Evolutionary conservation across 768 basidiomycete genomes (phyloP).

Genomic region (Pulveroboletus sp.): DNA sequence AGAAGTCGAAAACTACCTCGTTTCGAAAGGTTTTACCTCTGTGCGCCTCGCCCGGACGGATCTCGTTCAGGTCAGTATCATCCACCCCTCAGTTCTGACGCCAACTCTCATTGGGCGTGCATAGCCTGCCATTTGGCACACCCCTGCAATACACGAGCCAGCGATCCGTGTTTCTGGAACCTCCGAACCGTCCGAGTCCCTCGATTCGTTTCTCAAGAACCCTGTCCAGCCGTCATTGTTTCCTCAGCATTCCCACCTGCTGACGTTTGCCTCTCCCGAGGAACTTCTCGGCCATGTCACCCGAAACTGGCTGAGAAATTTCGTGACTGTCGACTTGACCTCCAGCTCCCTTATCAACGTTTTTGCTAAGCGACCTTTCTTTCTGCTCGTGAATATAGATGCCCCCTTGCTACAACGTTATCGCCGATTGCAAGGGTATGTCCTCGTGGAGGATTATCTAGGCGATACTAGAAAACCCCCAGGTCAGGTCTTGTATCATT

Average conservation of each 20-base stretch:
- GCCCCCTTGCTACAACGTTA: slow-evolving; percentile 77
- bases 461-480: slow-evolving; percentile 7
- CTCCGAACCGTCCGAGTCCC: neutral
- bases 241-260: slow-evolving; percentile 21
- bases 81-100: neutral
- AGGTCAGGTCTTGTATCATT: slow-evolving; percentile 41
- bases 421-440: slow-evolving; percentile 52
- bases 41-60: slow-evolving; percentile 38
- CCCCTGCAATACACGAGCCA: neutral
- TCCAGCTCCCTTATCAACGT: slow-evolving; percentile 54
- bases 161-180: neutral
- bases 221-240: slow-evolving; percentile 16
- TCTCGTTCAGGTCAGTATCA: slow-evolving; percentile 15
- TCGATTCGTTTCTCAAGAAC: slow-evolving; percentile 17
- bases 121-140: slow-evolving; percentile 9
- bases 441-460: slow-evolving; percentile 4
- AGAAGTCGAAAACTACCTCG: slow-evolving; percentile 56
- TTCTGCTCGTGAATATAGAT: slow-evolving; percentile 79
- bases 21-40: slow-evolving; percentile 53
- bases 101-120: neutral
- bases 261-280: slow-evolving; percentile 42
- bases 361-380: slow-evolving; percentile 87
- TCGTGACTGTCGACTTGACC: slow-evolving; percentile 75
- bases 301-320: slow-evolving; percentile 72
- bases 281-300: slow-evolving; percentile 76